Percentiles rank a stretch among this genome's conserved stretches.
Evolutionary conservation across 2,329 filamentous ascomycete species (phyloP).

Genomic region (Xylariaceae sp.): DNA sequence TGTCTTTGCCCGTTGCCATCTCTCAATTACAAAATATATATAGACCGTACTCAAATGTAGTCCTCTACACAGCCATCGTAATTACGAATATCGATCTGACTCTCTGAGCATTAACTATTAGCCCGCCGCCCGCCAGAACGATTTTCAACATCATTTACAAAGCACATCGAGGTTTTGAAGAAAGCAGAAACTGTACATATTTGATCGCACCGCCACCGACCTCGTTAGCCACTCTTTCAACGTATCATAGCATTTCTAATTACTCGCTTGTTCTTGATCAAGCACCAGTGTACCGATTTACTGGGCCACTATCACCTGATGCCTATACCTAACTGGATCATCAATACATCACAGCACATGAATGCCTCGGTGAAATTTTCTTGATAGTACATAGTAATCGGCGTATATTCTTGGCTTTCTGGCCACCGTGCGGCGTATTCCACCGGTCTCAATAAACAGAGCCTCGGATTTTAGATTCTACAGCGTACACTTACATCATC

Average conservation of each 20-base stretch:
- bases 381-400: background rate
- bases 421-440: background rate
- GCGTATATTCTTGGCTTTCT: background rate
- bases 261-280: background rate
- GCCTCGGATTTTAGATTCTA: no score
- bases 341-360: conserved; percentile 4
- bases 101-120: background rate
- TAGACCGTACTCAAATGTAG: background rate
- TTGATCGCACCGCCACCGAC: conserved; percentile 10
- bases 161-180: no score
- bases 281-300: background rate
- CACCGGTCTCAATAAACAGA: background rate
- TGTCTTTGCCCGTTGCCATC: background rate
- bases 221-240: background rate
- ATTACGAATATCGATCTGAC: background rate
- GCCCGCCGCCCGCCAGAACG: no score
- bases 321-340: background rate
- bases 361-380: conserved; percentile 4
- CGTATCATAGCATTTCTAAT: conserved; percentile 1
- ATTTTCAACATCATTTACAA: background rate
- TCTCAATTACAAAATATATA: background rate
- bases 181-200: no score
- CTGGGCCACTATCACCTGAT: background rate
- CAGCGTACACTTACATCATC: no score
- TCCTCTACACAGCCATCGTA: background rate